Percentiles rank a stretch among this genome's conserved stretches.
Evolutionary conservation across 139 green algal species (phyloP).

Genomic region (Haematococcus sp.): DNA sequence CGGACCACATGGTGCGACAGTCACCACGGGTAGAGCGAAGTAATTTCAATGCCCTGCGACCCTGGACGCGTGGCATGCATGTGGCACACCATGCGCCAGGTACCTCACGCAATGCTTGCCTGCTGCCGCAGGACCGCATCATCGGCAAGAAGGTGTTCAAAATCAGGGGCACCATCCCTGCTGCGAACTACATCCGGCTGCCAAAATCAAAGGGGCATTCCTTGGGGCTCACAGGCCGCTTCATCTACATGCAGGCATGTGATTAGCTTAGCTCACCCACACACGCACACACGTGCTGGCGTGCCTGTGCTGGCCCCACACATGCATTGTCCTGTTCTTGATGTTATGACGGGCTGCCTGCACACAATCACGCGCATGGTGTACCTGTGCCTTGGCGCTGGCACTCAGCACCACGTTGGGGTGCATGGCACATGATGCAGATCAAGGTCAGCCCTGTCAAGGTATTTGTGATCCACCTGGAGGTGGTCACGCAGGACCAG

Average conservation of each 20-base stretch:
- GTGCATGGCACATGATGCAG: conserved; percentile 7
- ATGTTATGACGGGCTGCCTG: neutral
- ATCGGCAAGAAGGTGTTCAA: conserved; percentile 51
- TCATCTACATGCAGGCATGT: conserved; percentile 68
- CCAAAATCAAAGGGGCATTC: conserved; percentile 34
- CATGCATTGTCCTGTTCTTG: neutral
- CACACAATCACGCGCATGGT: too few species aligned
- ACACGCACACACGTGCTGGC: too few species aligned
- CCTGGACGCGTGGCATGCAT: too few species aligned
- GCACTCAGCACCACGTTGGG: neutral
- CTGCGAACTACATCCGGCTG: conserved; percentile 41
- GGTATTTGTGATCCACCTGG: conserved; percentile 63
- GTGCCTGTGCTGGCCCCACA: neutral
- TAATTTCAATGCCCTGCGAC: neutral
- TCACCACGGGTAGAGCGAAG: neutral
- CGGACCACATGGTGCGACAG: conserved; percentile 45
- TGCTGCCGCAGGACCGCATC: conserved; percentile 32
- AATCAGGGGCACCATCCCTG: conserved; percentile 26
- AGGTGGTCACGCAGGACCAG: conserved; percentile 42
- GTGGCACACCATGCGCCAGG: neutral
- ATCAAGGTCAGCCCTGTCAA: conserved; percentile 44
- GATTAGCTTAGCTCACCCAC: too few species aligned
- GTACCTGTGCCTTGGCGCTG: neutral
- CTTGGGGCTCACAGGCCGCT: conserved; percentile 59
- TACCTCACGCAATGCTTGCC: neutral